These are phyloP conservation scores for Sporobolomyces roseus DNA, from an alignment of 768 basidiomycete genomes.

Conservation along the genomic window DNA sequence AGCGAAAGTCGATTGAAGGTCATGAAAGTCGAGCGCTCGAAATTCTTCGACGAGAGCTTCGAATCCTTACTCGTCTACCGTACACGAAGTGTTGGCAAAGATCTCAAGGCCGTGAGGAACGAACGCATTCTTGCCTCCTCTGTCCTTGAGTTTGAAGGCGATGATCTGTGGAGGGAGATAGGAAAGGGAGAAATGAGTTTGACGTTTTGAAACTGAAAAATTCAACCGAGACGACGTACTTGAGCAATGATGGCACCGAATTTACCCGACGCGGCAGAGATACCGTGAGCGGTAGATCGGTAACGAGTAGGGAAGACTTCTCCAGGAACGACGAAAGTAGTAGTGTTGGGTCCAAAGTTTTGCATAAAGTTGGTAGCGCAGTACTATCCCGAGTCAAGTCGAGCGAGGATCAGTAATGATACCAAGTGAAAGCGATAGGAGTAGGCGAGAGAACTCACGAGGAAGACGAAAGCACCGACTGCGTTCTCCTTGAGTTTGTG, in stretches of 20 bases:
- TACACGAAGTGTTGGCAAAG: slow-evolving; percentile 82
- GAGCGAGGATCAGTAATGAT: slow-evolving; percentile 56
- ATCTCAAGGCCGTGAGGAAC: slow-evolving; percentile 58
- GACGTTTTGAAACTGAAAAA: no score
- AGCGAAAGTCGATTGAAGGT: no score
- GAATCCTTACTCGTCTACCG: no score
- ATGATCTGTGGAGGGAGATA: no score
- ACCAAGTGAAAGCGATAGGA: slow-evolving; percentile 61
- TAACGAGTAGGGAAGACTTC: slow-evolving; percentile 74
- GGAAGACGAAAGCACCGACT: slow-evolving; percentile 65
- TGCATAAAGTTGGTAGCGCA: slow-evolving; percentile 48
- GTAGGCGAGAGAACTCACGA: slow-evolving; percentile 59
- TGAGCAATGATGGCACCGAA: slow-evolving; percentile 61
- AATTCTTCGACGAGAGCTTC: no score
- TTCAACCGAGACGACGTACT: no score
- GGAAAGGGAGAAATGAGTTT: no score
- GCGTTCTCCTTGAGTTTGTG: slow-evolving; percentile 52
- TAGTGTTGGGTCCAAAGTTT: slow-evolving; percentile 50
- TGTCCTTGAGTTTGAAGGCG: slow-evolving; percentile 54
- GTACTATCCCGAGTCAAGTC: slow-evolving; percentile 5
- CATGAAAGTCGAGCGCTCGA: no score
- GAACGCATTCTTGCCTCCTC: slow-evolving; percentile 57
- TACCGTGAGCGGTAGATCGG: slow-evolving; percentile 71
- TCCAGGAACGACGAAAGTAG: slow-evolving; percentile 75
- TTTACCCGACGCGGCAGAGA: slow-evolving; percentile 75